Base-by-base conservation (phyloP, 306 rosid species). In the Glycine soja region DNA sequence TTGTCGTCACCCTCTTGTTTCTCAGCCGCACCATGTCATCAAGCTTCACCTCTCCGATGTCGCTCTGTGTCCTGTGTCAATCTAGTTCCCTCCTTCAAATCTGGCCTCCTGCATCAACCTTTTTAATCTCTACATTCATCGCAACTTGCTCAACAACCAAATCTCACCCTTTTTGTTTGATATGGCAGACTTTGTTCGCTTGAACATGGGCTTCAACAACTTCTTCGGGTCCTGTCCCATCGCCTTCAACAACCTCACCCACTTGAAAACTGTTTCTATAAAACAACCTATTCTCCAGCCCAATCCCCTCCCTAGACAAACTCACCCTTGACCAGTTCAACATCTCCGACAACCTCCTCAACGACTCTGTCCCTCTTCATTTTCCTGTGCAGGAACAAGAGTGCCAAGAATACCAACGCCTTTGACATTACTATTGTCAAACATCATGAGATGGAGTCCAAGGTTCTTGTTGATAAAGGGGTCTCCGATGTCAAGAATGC, bases 111-210 rank as follows among this genome's bases (percentile, higher is more conserved):
- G 91, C 24, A 48, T 74, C 51, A 76, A 76, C 83, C 91, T 90
- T 11, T 85, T 91, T 2, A 90, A 88, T 80, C 88, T 90, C 2
- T 90, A 90, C 77, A 47, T 90, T 50, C 94, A 90, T 73, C 87
- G 88, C 0, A 90, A 90, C 76, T 13, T 76, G 1, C 66, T 90
- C 16, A 70, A 86, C 48, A 90, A 91, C 0, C 68, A 71, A 15
- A 83, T 90, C 78, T 92, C 94, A 0, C 48, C 7, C 0, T 85
- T 88, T 9, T 13, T 90, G 7, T 84, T 87, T 61, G 15, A 15
- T 7, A 79, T 90, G 0, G 75, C 57, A 0, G 87, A 75, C 76
- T 42, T 90, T 53, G 91, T 90, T 45, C 90, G 92, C 6, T 86
- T 90, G 47, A 90, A 90, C 74, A 43, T 90, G 74, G 94, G 74